Base-by-base conservation (phyloP, 108 stramenopile genomes). In the Cyclotella atomus region DNA sequence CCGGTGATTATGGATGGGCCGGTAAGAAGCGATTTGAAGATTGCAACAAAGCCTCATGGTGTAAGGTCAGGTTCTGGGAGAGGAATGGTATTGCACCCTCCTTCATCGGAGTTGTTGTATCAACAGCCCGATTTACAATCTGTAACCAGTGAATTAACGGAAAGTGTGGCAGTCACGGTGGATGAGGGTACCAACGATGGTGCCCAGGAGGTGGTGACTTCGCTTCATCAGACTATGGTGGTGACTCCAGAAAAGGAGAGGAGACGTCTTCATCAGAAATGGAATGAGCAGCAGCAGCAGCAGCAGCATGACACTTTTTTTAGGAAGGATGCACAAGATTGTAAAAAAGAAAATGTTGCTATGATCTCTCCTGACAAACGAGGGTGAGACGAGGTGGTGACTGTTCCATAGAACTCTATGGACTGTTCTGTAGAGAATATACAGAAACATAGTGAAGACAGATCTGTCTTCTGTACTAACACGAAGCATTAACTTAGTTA, bases 1-100 rank as follows among this genome's bases (percentile, higher is more conserved):
- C 76, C 76, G 3, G 68, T 77, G 44, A 70, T 77, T 56, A 34
- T 77, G n/a, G 76, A 77, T 41, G 59, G 67, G 27, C 67, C 66
- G 17, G 45, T 68, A 17, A 32, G 73, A 16, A 30, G 46, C 27
- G 59, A 68, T 60, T 43, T 59, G 3, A 65, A 44, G n/a, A 36
- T 19, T n/a, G 16, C 56, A 3, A 59, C 4, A 12, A 44, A 49
- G 28, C 70, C 70, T 1, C 16, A 43, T 27, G 54, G 50, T 24
- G 73, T 46, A 36, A 46, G 44, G 35, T 32, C 19, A 19, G 24
- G 41, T 34, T 47, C 33, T 30, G 35, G 23, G 12, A 15, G 56
- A 10, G 56, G 56, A 10, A 32, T 69, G 55, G 23, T 36, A 24
- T 53, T 56, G 24, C 49, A 53, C 12, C 68, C 35, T 29, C 52